Conservation (phyloP, 139 green algal species). For the Chlorella vulgaris region DNA sequence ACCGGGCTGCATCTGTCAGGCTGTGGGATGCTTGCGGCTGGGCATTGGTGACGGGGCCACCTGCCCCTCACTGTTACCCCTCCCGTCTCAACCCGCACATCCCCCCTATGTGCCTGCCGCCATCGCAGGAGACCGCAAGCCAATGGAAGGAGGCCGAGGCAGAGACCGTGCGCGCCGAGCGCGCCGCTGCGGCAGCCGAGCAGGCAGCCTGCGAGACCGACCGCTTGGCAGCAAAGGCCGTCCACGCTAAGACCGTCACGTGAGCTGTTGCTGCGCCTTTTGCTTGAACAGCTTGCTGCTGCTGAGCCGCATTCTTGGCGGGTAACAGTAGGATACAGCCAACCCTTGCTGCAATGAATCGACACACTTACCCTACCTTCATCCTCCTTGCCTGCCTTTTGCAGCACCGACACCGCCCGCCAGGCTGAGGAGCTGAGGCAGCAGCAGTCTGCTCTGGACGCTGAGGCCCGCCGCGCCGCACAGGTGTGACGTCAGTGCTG, state of each 20-base stretch:
- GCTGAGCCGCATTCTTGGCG: too few species aligned
- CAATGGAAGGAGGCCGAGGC: conserved; percentile 37
- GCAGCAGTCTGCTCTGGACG: background rate
- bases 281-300: too few species aligned
- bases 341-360: too few species aligned
- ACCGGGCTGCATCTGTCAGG: background rate
- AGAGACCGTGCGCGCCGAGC: conserved; percentile 42
- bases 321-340: too few species aligned
- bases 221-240: conserved; percentile 2
- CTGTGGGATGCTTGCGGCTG: background rate
- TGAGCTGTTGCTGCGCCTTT: conserved; percentile 1
- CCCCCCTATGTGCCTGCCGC: too few species aligned
- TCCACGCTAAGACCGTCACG: conserved; percentile 27
- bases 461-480: background rate
- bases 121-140: conserved; percentile 28
- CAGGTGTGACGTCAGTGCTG: conserved; percentile 1
- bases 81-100: too few species aligned
- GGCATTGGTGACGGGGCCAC: too few species aligned
- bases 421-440: background rate
- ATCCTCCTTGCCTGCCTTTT: background rate
- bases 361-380: background rate
- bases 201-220: conserved; percentile 24
- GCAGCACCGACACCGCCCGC: conserved; percentile 15
- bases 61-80: too few species aligned
- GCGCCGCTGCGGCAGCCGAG: conserved; percentile 27